Evolutionary conservation across 306 rosid species (phyloP).

Genomic region (Abrus pulchellus): DNA sequence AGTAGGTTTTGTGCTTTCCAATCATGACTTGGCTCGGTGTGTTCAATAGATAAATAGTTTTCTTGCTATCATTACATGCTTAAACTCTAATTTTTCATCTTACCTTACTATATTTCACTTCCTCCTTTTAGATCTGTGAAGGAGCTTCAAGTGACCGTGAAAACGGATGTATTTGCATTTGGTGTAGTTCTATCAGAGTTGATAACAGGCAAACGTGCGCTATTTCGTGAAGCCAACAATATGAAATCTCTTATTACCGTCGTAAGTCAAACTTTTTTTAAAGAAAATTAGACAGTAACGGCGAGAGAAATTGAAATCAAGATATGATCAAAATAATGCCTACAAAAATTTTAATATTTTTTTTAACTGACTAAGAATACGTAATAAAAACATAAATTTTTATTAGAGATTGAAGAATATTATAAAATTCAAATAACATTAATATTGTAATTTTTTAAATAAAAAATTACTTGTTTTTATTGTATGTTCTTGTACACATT

Average conservation of each 20-base stretch:
- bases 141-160: constrained; percentile 87
- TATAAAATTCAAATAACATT: too few species aligned
- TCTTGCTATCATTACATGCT: background rate
- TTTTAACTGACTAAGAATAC: too few species aligned
- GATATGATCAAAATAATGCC: too few species aligned
- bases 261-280: constrained; percentile 54
- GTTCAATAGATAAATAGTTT: constrained; percentile 17
- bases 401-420: too few species aligned
- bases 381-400: too few species aligned
- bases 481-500: too few species aligned
- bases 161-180: constrained; percentile 89
- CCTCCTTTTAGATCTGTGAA: constrained; percentile 68
- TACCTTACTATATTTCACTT: background rate
- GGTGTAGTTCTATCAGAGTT: constrained; percentile 87
- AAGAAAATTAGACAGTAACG: background rate
- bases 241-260: constrained; percentile 70
- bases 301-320: constrained; percentile 7
- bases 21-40: background rate
- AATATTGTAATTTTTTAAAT: too few species aligned
- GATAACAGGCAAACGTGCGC: constrained; percentile 81
- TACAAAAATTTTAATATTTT: too few species aligned
- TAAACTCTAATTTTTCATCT: constrained; percentile 28
- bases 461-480: too few species aligned
- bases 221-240: constrained; percentile 65
- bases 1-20: constrained; percentile 59